These are phyloP conservation scores for Favolaschia claudopus DNA, from an alignment of 768 basidiomycete species.

Conservation along the genomic window DNA sequence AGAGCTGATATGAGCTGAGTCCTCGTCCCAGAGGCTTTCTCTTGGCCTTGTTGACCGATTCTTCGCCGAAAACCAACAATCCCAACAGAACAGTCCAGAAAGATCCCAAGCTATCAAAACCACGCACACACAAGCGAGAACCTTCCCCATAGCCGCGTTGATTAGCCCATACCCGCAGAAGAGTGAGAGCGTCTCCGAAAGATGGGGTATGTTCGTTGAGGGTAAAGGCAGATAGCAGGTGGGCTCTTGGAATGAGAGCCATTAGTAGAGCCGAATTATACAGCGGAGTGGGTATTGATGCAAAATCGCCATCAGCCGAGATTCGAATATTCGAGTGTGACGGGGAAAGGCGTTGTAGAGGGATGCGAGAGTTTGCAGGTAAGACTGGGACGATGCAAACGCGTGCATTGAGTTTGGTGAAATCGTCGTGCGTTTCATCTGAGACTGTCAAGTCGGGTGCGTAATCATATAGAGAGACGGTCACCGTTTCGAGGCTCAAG, in stretches of 20 bases:
- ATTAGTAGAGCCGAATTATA: constrained; percentile 82
- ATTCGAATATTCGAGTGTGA: constrained; percentile 66
- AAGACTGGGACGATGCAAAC: constrained; percentile 80
- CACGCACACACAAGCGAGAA: constrained; percentile 61
- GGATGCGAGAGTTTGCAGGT: constrained; percentile 66
- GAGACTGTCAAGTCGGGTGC: constrained; percentile 33
- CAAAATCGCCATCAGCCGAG: constrained; percentile 24
- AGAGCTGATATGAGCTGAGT: constrained; percentile 89
- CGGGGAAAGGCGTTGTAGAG: constrained; percentile 75
- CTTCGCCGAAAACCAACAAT: constrained; percentile 73
- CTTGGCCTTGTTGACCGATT: constrained; percentile 46
- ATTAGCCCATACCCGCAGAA: constrained; percentile 90
- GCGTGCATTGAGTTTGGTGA: constrained; percentile 72
- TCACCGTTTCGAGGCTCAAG: constrained; percentile 64
- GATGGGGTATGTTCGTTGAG: constrained; percentile 64
- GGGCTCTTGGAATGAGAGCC: constrained; percentile 53
- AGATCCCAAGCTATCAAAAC: constrained; percentile 72
- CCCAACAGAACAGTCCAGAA: constrained; percentile 76
- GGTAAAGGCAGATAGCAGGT: constrained; percentile 62
- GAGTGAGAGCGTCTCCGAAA: constrained; percentile 75
- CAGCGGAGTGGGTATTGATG: constrained; percentile 64
- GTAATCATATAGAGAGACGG: constrained; percentile 30
- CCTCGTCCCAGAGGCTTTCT: constrained; percentile 77
- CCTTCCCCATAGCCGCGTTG: constrained; percentile 82
- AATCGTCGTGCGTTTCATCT: constrained; percentile 64